Evolutionary conservation across 495 filamentous ascomycete genomes (phyloP), one percentile per base, ranked within the genome.

Genomic region (Penicillium bovifimosum): DNA sequence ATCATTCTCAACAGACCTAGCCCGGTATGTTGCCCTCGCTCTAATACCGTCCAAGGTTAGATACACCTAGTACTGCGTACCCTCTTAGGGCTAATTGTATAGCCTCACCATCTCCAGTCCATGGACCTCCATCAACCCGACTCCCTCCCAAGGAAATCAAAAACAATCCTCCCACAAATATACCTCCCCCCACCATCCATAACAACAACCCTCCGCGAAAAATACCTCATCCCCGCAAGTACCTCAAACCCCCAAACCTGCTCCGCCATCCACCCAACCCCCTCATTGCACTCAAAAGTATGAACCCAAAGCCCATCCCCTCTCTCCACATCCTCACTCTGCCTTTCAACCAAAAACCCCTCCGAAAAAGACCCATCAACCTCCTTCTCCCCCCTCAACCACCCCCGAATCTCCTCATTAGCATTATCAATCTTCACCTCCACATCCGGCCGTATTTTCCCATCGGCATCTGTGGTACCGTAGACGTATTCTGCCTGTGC

Each of bases 231-330:
- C 0, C 8, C 47, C 0, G 27, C 47, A 10, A 50, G 24, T 27
- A 50, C 31, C 9, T 50, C 47, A 16, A 50, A 50, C 5, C 47
- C 47, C 47, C 47, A 50, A n/a, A 50, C 24, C 47, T 50, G 47
- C 27, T 50, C 47, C 1, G 36, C 35, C 11, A 27, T 50, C 47
- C 47, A 50, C 2, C 35, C 47, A 13, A 16, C 17, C 26, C 26
- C 41, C 3, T 8, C 47, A 41, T 41, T 50, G 9, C 27, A 2
- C 27, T 40, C 47, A 32, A 24, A 50, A 3, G 36, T 50, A 13
- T 50, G 47, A 8, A 50, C 35, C 47, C 47, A 50, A 41, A 39
- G 9, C 3, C 47, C 47, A 9, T 9, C 3, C 28, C 27, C 11
- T 24, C 20, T 0, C n/a, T 14, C 1, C 1, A 2, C 9, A 18